These are phyloP conservation scores for Daldinia sp. DNA, from an alignment of 2,329 filamentous ascomycete genomes.

Conservation along the genomic window DNA sequence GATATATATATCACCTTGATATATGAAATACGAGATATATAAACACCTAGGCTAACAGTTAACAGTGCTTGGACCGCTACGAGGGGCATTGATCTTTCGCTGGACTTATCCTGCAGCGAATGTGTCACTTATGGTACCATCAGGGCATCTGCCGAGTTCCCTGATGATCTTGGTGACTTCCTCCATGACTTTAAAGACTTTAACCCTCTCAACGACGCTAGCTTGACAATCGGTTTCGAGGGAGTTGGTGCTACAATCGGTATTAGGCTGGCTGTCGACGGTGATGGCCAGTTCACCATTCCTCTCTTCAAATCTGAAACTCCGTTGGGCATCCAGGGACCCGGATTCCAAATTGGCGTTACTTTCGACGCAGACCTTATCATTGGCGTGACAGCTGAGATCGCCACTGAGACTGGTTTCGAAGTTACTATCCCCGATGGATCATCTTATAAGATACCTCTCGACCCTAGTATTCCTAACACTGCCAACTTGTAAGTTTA, in stretches of 20 bases:
- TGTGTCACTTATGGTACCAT: slow-evolving; percentile 45
- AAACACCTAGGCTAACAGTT: slow-evolving; percentile 15
- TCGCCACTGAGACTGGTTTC: slow-evolving; percentile 45
- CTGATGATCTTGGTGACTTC: slow-evolving; percentile 45
- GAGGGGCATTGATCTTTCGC: slow-evolving; percentile 27
- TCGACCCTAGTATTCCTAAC: slow-evolving; percentile 41
- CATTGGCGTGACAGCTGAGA: slow-evolving; percentile 41
- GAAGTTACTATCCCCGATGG: slow-evolving; percentile 45
- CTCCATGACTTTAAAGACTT: slow-evolving; percentile 40
- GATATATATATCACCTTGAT: not conserved
- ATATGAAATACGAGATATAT: not conserved
- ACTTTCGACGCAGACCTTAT: slow-evolving; percentile 47
- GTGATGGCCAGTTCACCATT: slow-evolving; percentile 39
- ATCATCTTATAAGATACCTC: slow-evolving; percentile 45
- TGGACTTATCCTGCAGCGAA: slow-evolving; percentile 43
- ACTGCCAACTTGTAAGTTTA: slow-evolving; percentile 47
- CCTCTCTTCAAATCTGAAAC: slow-evolving; percentile 43
- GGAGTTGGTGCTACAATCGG: slow-evolving; percentile 47
- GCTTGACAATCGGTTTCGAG: slow-evolving; percentile 45
- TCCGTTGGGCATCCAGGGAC: slow-evolving; percentile 47
- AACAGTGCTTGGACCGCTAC: slow-evolving; percentile 29
- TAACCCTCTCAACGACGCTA: slow-evolving; percentile 45
- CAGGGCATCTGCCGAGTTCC: slow-evolving; percentile 44
- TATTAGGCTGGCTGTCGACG: slow-evolving; percentile 37
- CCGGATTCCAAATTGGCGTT: slow-evolving; percentile 45